These are phyloP conservation scores for Rhodocollybia butyracea DNA, from an alignment of 768 basidiomycete species.

Conservation along the genomic window DNA sequence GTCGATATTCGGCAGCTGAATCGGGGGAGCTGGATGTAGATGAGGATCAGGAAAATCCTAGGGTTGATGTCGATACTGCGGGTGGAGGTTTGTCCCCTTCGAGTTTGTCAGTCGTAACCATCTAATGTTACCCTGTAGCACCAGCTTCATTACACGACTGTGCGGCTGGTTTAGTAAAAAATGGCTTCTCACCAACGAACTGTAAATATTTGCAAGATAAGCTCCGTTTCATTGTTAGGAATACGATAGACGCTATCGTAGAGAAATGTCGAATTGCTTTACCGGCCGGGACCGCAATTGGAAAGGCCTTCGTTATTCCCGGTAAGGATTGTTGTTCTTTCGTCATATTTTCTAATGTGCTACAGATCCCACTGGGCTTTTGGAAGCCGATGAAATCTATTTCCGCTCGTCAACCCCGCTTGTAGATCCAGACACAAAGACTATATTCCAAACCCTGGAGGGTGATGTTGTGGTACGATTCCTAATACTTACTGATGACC, in stretches of 20 bases:
- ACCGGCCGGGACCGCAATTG: constrained; percentile 40
- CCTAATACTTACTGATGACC: not conserved
- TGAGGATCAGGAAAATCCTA: too few species aligned
- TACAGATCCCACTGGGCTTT: constrained; percentile 60
- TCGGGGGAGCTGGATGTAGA: not conserved
- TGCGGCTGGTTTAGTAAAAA: constrained; percentile 55
- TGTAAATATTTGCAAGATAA: constrained; percentile 39
- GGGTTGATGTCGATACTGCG: constrained; percentile 34
- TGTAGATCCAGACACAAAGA: constrained; percentile 35
- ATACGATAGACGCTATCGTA: constrained; percentile 43
- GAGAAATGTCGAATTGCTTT: constrained; percentile 60
- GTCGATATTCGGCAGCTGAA: constrained; percentile 19
- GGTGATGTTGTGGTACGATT: constrained; percentile 60
- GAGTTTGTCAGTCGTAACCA: not conserved
- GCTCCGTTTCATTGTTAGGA: constrained; percentile 36
- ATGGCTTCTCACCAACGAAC: constrained; percentile 57
- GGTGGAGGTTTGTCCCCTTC: constrained; percentile 18
- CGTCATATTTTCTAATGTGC: not conserved
- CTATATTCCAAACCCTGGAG: constrained; percentile 41
- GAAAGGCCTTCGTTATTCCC: constrained; percentile 61
- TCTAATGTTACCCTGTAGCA: constrained; percentile 19
- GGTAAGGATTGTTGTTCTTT: constrained; percentile 36
- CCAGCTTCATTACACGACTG: constrained; percentile 41
- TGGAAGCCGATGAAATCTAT: constrained; percentile 61
- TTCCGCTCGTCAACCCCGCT: constrained; percentile 46